Conservation (phyloP, 2,329 filamentous ascomycete species). For the Aspergillus sp. region DNA sequence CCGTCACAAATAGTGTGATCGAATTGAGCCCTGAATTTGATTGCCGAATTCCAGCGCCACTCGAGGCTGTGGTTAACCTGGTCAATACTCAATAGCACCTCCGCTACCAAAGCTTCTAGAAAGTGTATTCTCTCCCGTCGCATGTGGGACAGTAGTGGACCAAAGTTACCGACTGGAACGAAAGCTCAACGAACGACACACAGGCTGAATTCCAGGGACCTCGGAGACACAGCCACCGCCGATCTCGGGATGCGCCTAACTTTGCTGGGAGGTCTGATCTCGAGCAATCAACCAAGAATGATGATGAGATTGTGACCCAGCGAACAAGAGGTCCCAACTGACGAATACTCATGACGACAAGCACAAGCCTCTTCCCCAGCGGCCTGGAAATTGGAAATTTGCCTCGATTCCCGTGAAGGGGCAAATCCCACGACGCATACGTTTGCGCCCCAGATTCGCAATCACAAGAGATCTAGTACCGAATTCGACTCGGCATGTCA, state of each 20-base stretch:
- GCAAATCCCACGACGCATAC: background rate
- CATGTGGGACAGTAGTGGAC: conserved; percentile 10
- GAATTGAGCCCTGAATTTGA: background rate
- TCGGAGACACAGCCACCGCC: conserved; percentile 26
- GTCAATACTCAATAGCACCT: background rate
- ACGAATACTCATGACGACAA: background rate
- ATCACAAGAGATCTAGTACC: background rate
- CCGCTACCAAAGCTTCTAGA: conserved; percentile 1
- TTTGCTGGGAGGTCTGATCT: conserved; percentile 24
- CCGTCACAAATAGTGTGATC: background rate
- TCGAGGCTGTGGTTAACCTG: background rate
- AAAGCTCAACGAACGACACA: conserved; percentile 1
- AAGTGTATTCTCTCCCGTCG: conserved; percentile 1
- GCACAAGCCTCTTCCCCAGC: too few relatives aligned
- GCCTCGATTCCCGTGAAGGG: background rate
- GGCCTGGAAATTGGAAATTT: background rate
- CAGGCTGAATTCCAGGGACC: conserved; percentile 13
- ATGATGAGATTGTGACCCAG: background rate
- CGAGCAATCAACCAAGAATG: background rate
- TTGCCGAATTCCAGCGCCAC: background rate
- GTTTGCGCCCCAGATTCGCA: background rate
- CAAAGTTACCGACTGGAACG: conserved; percentile 4
- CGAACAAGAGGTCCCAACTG: background rate
- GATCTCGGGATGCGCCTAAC: conserved; percentile 27
- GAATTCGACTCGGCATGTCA: conserved; percentile 1